Evolutionary conservation across 169 alveolate genomes (phyloP).

Genomic region (Eimeria tenella): DNA sequence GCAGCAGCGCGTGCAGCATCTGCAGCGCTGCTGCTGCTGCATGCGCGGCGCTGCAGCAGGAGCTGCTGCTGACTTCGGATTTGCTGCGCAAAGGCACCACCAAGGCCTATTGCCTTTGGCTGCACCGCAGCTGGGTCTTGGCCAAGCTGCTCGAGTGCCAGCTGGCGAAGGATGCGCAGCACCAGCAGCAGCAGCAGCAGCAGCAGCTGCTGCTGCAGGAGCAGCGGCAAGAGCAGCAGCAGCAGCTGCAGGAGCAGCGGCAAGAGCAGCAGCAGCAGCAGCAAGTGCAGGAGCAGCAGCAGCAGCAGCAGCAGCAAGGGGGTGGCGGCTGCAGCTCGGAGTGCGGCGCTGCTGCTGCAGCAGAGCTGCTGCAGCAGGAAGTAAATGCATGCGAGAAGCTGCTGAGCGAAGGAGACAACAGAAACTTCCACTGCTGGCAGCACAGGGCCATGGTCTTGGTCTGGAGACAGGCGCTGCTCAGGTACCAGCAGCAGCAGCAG

Average conservation of each 20-base stretch:
- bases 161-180: too few species aligned
- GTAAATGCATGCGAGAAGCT: slow-evolving; percentile 23
- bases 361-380: slow-evolving; percentile 40
- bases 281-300: background rate
- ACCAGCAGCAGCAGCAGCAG: background rate
- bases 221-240: slow-evolving; percentile 21
- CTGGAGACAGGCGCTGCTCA: background rate
- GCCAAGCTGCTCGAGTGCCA: background rate
- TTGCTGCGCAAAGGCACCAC: background rate
- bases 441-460: background rate
- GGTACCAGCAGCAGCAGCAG: too few species aligned
- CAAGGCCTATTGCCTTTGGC: slow-evolving; percentile 72
- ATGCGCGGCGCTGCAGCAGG: background rate
- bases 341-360: background rate
- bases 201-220: background rate
- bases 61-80: background rate
- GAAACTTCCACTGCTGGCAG: slow-evolving; percentile 77
- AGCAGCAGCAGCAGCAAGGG: background rate
- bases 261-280: background rate
- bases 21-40: background rate
- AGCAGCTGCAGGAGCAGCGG: background rate
- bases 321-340: background rate
- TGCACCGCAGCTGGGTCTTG: slow-evolving; percentile 50
- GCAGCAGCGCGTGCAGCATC: background rate
- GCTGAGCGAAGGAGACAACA: slow-evolving; percentile 28